These are phyloP conservation scores for Prunus mira DNA, from an alignment of 306 rosid species.

Conservation along the genomic window DNA sequence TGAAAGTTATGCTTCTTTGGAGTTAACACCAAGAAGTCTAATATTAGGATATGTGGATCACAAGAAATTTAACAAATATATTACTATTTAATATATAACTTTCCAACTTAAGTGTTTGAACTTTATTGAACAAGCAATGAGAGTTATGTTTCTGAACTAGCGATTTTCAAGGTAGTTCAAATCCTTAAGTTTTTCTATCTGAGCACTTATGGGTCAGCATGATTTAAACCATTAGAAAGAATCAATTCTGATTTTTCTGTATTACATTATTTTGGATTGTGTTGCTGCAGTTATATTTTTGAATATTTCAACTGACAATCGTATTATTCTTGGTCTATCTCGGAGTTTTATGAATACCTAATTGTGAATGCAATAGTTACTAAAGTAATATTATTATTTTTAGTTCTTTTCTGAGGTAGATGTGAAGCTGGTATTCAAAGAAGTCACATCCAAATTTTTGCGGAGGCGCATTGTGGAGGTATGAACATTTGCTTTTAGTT, in stretches of 20 bases:
- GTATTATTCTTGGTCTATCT: background rate
- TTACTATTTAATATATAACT: no score
- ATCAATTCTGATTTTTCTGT: background rate
- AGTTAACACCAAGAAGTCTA: no score
- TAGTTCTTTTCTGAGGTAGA: slow-evolving; percentile 89
- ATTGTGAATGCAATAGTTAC: slow-evolving; percentile 1
- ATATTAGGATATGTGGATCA: no score
- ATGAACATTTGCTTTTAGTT: slow-evolving; percentile 18
- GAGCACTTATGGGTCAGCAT: no score
- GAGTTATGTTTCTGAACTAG: no score
- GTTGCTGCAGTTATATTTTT: background rate
- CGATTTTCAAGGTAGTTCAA: no score
- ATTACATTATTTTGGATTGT: background rate
- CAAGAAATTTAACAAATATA: no score
- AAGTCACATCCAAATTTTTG: slow-evolving; percentile 74
- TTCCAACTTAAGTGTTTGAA: no score
- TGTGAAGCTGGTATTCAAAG: slow-evolving; percentile 95
- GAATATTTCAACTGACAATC: background rate
- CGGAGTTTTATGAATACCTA: background rate
- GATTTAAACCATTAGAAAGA: no score
- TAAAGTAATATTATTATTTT: slow-evolving; percentile 18
- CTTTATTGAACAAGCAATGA: no score
- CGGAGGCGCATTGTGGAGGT: slow-evolving; percentile 97
- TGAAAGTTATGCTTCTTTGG: no score
- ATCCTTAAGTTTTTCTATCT: no score